These are phyloP conservation scores for Ichthyophthirius multifiliis DNA, from an alignment of 169 alveolate genomes.

Conservation along the genomic window DNA sequence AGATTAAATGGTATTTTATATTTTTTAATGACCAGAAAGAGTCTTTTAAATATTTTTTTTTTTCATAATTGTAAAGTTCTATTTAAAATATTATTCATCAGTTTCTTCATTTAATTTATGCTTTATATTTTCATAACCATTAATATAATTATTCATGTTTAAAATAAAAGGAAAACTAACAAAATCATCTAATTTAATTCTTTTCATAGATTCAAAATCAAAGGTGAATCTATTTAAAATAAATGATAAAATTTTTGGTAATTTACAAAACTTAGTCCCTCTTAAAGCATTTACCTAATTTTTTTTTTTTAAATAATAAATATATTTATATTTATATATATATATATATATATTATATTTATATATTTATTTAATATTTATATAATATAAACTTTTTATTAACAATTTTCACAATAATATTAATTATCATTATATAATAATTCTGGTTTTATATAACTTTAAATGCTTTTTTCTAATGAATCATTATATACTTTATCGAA, in stretches of 20 bases:
- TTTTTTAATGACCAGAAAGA: neutral
- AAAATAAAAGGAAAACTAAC: constrained; percentile 81
- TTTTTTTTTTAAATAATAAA: neutral
- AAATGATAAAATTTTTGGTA: constrained; percentile 64
- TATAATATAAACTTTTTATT: constrained; percentile 45
- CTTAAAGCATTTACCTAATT: constrained; percentile 65
- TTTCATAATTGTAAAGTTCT: neutral
- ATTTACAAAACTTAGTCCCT: constrained; percentile 69
- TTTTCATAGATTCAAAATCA: constrained; percentile 67
- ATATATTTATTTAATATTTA: too few species aligned
- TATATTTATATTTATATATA: neutral
- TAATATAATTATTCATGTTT: constrained; percentile 70
- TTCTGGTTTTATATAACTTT: constrained; percentile 78
- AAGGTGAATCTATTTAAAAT: constrained; percentile 82
- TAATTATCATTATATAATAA: constrained; percentile 74
- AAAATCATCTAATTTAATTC: constrained; percentile 77
- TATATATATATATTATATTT: neutral
- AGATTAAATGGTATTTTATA: neutral
- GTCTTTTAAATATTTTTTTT: neutral
- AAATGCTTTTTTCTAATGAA: constrained; percentile 68
- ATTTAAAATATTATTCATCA: constrained; percentile 13
- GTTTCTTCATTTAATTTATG: constrained; percentile 38
- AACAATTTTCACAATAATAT: constrained; percentile 77
- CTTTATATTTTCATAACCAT: constrained; percentile 43
- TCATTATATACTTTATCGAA: constrained; percentile 64